Base-by-base conservation (phyloP, 176 grass and related monocot species). In the Eleusine indica region DNA sequence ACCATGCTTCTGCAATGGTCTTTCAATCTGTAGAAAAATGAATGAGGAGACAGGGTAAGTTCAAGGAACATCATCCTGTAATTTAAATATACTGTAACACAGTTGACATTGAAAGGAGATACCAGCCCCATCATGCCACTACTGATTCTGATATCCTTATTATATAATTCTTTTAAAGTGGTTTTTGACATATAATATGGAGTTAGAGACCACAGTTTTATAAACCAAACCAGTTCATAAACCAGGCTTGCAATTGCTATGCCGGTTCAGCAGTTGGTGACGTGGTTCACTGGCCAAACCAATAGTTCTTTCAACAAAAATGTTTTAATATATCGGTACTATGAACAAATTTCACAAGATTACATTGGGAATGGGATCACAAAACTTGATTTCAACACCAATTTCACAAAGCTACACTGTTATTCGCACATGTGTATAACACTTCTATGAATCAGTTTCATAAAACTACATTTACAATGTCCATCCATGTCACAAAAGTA, bases 1-100 rank as follows among this genome's bases (percentile, higher is more conserved):
- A 39, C 96, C 96, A 90, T 99, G 96, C 85, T 89, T 94, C 67
- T 99, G 93, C 72, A 99, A 83, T 30, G 96, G 96, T 86, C 91
- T 94, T 82, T 99, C 96, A 85, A 99, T 96, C 96, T 99, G 29
- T 43, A 22, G 13, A 57, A 57, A 48, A 80, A 51, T 87, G 83
- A 86, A 74, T 18, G 25, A 49, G 74, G 19, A 15, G 70, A 35
- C 32, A 35, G 21, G 25, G 8, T 85, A 81, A 85, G 58, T 78
- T 70, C 51, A 73, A 85, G 44, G 22, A 66, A 71, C 35, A 73
- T 48, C 53, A 35, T 75, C 77, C 38, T 39, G n/a, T 40, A 74
- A 79, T 11, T 73, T 73, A 73, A 32, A 73, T 80, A 56, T 12
- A 53, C 7, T 42, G 32, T 35, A 7, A 39, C 63, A 41, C 53